Base-by-base conservation (phyloP, 345 rosid genomes). In the Corchorus capsularis region DNA sequence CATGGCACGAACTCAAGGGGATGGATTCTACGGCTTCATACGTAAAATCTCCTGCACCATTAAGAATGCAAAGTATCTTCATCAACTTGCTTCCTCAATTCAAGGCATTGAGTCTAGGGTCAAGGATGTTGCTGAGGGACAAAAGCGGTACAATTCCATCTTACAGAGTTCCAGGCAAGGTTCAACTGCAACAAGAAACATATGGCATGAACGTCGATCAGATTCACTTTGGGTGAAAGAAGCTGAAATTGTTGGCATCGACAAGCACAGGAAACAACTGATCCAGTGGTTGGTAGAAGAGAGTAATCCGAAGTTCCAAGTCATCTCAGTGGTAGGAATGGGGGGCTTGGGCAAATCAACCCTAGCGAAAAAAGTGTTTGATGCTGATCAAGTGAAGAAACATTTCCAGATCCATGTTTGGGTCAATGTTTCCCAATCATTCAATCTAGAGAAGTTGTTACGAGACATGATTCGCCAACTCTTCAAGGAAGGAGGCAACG, bases 291-390 rank as follows among this genome's bases (percentile, higher is more conserved):
- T 79, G 8, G 53, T 54, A 7, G 75, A 75, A 8, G 71, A 47
- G 9, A 74, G 43, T 39, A 15, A 27, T 39, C 43, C 6, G 2
- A 63, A 43, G 19, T 71, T 61, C 9, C 65, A 49, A 8, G 32
- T 53, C 19, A 37, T 79, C 41, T 79, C 82, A 3, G 35, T 79
- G 8, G 82, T 79, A 12, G 82, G 82, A n/a, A 79, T 79, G 82
- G 78, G 78, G 1, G 78, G 82, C 27, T 57, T 63, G 12, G 82
- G 82, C 9, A 79, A 79, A 71, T 60, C 78, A 19, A 79, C 82
- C 6, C 43, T 74, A 8, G 78, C 63, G 13, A 54, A 32, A 0
- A 69, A 63, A 39, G 69, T 61, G 16, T 79, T 37, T 35, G 37
- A 43, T 66, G 39, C 8, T 34, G 62, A 7, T 10, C 11, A 20